phyloP scores from a whole-genome alignment of 208 protist species.

The Leishmania martiniquensis region DNA sequence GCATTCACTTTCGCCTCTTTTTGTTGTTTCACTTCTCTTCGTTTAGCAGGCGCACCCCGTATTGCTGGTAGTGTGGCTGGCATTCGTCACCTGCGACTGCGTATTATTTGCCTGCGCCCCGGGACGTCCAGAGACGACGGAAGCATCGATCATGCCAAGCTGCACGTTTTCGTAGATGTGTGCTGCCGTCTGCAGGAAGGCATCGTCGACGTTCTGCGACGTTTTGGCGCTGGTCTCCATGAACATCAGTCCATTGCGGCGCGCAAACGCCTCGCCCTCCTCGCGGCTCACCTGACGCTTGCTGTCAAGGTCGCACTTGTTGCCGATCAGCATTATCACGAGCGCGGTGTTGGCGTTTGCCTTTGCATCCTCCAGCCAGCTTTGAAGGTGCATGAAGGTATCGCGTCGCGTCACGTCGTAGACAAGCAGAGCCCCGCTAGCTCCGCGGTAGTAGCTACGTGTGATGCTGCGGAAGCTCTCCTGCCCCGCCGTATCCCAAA shows the following conservation, averaged over 20 bases:
- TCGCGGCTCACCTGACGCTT: conserved; percentile 93
- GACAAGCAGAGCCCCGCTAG: conserved; percentile 98
- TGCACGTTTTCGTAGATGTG: conserved; percentile 97
- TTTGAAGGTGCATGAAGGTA: conserved; percentile 97
- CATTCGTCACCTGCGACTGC: neutral
- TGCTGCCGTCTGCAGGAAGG: conserved; percentile 95
- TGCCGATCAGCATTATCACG: conserved; percentile 99
- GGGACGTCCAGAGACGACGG: conserved; percentile 68
- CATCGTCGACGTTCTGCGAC: conserved; percentile 95
- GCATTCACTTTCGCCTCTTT: neutral
- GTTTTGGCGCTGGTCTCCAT: conserved; percentile 99
- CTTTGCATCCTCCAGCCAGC: conserved; percentile 97
- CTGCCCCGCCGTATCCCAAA: conserved; percentile 98
- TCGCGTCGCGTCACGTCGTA: conserved; percentile 98
- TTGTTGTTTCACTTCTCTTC: neutral
- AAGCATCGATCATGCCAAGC: conserved; percentile 90
- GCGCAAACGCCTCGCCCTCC: conserved; percentile 97
- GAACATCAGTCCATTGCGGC: conserved; percentile 96
- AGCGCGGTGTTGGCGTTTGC: conserved; percentile 96
- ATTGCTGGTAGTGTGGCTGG: conserved; percentile 7
- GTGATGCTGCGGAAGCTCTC: conserved; percentile 99
- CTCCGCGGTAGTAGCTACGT: conserved; percentile 99
- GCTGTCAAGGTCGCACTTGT: conserved; percentile 98
- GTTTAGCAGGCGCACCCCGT: conserved; percentile 11
- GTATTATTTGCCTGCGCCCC: conserved; percentile 18